A percentile compares a stretch with the other conserved stretches of the same genome.
phyloP scores from a whole-genome alignment of 768 basidiomycete species.

The Rhodotorula paludigena region DNA sequence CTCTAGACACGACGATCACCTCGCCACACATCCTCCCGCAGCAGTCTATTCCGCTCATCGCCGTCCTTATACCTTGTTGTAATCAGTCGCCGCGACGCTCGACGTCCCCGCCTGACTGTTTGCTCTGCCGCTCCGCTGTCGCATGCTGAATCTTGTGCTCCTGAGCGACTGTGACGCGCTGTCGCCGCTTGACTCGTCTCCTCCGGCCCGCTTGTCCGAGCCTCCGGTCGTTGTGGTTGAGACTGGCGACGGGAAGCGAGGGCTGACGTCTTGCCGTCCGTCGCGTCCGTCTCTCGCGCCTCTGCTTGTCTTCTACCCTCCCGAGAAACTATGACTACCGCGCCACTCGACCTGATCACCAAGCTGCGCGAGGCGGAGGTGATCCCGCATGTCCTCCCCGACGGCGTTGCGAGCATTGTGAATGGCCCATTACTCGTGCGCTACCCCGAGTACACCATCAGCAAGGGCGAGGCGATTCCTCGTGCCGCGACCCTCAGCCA shows the following conservation, averaged over 20 bases:
- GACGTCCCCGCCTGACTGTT: too few relatives aligned
- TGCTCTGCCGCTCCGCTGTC: too few relatives aligned
- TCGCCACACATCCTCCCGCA: neutral
- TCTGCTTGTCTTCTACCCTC: neutral
- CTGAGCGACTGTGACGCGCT: too few relatives aligned
- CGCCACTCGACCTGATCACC: neutral
- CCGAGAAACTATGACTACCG: neutral
- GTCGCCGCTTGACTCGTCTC: too few relatives aligned
- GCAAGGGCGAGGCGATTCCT: neutral
- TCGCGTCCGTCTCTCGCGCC: too few relatives aligned
- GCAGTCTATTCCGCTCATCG: neutral
- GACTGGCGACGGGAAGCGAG: too few relatives aligned
- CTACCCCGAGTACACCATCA: constrained; percentile 14
- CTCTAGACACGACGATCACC: neutral
- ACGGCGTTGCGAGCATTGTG: neutral
- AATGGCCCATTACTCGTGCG: constrained; percentile 5
- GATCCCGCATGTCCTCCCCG: constrained; percentile 13
- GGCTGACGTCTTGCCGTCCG: neutral
- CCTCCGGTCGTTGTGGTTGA: too few relatives aligned
- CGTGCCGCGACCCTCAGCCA: constrained; percentile 1
- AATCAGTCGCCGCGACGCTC: too few relatives aligned
- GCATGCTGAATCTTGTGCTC: too few relatives aligned
- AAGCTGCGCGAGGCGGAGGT: constrained; percentile 13
- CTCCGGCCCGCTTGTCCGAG: too few relatives aligned
- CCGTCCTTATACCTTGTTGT: too few relatives aligned